Percentiles rank a stretch among this genome's conserved stretches.
phyloP scores from a whole-genome alignment of 306 rosid genomes.

The Gleditsia sinensis region DNA sequence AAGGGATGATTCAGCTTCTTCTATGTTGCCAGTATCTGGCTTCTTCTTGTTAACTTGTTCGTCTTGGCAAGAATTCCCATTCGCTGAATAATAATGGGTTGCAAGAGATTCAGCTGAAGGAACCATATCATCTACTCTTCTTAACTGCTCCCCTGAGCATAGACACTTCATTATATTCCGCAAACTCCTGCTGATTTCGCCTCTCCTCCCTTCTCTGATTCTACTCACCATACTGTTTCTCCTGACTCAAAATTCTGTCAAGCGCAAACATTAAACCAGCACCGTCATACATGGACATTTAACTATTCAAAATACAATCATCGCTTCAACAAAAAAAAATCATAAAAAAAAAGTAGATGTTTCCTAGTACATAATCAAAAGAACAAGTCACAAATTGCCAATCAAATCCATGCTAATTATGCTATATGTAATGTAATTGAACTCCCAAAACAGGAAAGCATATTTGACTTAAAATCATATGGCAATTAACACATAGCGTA shows the following conservation, averaged over 20 bases:
- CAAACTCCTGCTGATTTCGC: conserved; percentile 39
- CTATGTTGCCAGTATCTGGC: conserved; percentile 61
- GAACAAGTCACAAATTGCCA: neutral
- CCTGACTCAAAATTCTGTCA: conserved; percentile 51
- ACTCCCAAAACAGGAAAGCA: neutral
- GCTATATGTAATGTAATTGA: neutral
- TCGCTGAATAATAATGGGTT: conserved; percentile 49
- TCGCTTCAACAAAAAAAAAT: too few species aligned
- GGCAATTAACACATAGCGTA: neutral
- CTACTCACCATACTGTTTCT: conserved; percentile 61
- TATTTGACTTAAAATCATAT: neutral
- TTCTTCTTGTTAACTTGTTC: conserved; percentile 44
- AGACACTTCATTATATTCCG: conserved; percentile 70
- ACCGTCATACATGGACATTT: conserved; percentile 24
- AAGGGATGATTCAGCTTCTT: conserved; percentile 81
- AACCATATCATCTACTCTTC: conserved; percentile 48
- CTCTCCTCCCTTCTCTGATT: conserved; percentile 40
- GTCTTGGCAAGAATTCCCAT: conserved; percentile 43
- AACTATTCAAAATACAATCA: conserved; percentile 20
- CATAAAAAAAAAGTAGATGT: too few species aligned
- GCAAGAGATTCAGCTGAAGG: conserved; percentile 57
- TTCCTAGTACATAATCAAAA: neutral
- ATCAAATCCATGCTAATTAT: neutral
- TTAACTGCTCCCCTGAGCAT: conserved; percentile 59
- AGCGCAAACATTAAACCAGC: conserved; percentile 34